A percentile compares a stretch with the other conserved stretches of the same genome.
Evolutionary conservation across 495 filamentous ascomycete genomes (phyloP).

Genomic region (Penicillium diatomitis): DNA sequence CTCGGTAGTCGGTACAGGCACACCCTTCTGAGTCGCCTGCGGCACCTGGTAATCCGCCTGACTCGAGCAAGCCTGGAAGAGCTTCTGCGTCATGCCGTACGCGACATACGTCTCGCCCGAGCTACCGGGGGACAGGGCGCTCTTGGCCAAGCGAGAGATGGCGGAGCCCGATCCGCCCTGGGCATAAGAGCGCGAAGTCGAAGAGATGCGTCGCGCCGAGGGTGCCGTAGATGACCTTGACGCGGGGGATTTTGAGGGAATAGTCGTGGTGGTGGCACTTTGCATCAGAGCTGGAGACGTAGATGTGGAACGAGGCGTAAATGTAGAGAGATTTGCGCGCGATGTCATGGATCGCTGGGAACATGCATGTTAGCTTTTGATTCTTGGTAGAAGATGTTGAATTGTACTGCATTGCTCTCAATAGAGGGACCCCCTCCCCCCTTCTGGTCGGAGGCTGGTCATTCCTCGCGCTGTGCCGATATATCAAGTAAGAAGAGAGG

Average conservation of each 20-base stretch:
- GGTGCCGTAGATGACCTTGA: constrained; percentile 2
- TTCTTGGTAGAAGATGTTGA: no score
- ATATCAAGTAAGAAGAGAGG: neutral
- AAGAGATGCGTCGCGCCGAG: neutral
- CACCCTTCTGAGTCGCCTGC: constrained; percentile 42
- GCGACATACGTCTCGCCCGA: constrained; percentile 63
- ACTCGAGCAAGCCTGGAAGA: constrained; percentile 66
- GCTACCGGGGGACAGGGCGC: constrained; percentile 26
- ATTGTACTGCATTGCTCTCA: no score
- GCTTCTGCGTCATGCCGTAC: constrained; percentile 64
- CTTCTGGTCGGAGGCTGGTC: neutral
- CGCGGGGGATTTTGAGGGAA: neutral
- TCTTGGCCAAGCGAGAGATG: constrained; percentile 24
- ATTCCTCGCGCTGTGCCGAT: neutral
- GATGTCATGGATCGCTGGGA: no score
- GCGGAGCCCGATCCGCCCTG: constrained; percentile 1
- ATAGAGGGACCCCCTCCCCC: no score
- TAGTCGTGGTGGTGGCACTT: constrained; percentile 5
- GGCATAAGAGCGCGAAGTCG: constrained; percentile 4
- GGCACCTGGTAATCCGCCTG: constrained; percentile 70
- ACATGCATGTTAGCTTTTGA: no score
- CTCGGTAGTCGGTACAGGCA: constrained; percentile 51
- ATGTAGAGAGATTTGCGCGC: no score
- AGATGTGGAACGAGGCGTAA: no score
- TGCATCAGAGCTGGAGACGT: neutral